Evolutionary conservation across 768 basidiomycete species (phyloP), one percentile per base, ranked within the genome.

Genomic region (Pulveroboletus sp.): DNA sequence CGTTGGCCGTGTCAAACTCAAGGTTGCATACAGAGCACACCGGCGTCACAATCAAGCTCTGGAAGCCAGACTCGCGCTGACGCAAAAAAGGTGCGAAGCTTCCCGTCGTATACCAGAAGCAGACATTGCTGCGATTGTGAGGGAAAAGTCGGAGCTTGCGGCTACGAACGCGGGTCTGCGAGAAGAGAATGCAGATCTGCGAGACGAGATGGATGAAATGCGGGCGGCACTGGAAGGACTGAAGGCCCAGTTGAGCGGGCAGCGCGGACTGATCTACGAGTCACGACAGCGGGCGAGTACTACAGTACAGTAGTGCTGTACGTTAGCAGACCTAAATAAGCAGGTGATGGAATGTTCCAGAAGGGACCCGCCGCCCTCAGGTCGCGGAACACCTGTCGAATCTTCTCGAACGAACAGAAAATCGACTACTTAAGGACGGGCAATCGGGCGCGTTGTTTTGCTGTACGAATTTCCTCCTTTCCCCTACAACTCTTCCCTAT

Each of bases 211-310:
- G 34, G 80, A 89, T 53, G 86, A 88, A 58, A 64, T 89, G 67
- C 76, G 75, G 49, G 83, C 80, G 20, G 87, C 85, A 76, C 73
- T 89, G 11, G 86, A 89, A 57, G 59, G 81, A 19, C 63, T 89
- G 58, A 85, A 78, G 56, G 76, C 73, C 41, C 78, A 82, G 56
- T 67, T 77, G 41, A 77, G 71, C 46, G 80, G 80, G 9, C 68
- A 69, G 40, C 69, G 62, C 5, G 73, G 72, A 4, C 56, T 76
- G 35, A 54, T 80, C 19, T 74, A 75, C 43, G 77, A 79, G 45
- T 73, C 77, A 5, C 71, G 76, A 45, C 65, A 71, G 34, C 77
- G 77, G 57, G 66, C 76, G 16, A 43, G 50, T 23, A 50, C 58
- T 29, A 32, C 22, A 13, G 43, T 38, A 32, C 27, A 45, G 39